Evolutionary conservation across 1,139 yeast genomes (phyloP), one percentile per base, ranked within the genome.

Genomic region (Sugiyamaella grinbergsii): DNA sequence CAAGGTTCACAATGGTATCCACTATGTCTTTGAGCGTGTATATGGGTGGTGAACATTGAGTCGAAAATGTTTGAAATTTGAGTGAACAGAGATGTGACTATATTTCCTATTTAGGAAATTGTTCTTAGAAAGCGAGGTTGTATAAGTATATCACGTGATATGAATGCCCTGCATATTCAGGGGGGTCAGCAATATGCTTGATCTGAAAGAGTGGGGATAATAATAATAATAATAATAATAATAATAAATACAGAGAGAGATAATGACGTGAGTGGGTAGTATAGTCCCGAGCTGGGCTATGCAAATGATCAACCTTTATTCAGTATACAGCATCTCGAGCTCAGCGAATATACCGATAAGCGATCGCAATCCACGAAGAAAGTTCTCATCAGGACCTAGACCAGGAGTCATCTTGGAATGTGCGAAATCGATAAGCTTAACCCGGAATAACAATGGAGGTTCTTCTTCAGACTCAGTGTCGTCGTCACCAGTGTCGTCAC

Each of bases 361-460:
- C 58, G 78, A 83, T 58, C 82, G 83, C 1, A 89, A 69, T 0
- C 96, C 97, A 23, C 69, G 70, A 3, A 89, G 65, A 3, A 84
- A 70, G 62, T 85, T 85, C 45, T 81, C 85, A 65, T 90, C 96
- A 24, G 78, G 78, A 0, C 95, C 95, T 50, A 76, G 57, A 0
- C 85, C 87, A 0, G 82, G 79, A 0, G 79, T 76, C 54, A 78
- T 71, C 57, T 73, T 78, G 0, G 97, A 80, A 66, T 91, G 98
- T 0, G 97, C 98, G 74, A 93, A 90, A 66, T 93, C 98, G 13
- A 93, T 89, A 50, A 91, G 62, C 42, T 81, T 75, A 43, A 89
- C 72, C 5, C 80, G 71, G 57, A 88, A 79, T 43, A 81, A 63
- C 1, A 75, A 71, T 11, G 70, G 54, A 19, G 55, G 48, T 28